phyloP scores from a whole-genome alignment of 768 basidiomycete genomes.

The Psilocybe tampanensis region DNA sequence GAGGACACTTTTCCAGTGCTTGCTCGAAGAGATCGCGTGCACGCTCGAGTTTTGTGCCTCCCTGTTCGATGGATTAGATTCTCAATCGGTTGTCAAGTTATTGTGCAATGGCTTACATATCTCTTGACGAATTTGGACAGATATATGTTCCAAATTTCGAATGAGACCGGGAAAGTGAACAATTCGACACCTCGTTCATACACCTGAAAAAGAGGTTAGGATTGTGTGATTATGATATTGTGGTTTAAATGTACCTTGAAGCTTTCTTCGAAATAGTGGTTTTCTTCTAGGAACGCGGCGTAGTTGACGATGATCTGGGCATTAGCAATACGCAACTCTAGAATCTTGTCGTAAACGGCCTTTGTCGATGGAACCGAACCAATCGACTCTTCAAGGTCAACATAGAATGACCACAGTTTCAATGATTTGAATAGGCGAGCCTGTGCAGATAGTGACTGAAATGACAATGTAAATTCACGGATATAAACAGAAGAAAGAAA shows the following conservation, averaged over 20 bases:
- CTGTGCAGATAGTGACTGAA: conserved; percentile 81
- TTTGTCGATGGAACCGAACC: conserved; percentile 92
- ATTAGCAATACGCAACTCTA: conserved; percentile 96
- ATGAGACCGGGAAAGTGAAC: conserved; percentile 97
- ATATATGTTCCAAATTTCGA: conserved; percentile 99
- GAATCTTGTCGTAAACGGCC: conserved; percentile 92
- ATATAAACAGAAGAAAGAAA: not conserved
- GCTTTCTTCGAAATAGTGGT: conserved; percentile 97
- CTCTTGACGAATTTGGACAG: conserved; percentile 95
- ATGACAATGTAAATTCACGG: not conserved
- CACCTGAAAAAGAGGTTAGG: conserved; percentile 48
- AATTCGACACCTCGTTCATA: conserved; percentile 97
- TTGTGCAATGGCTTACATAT: conserved; percentile 62
- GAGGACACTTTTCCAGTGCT: conserved; percentile 93
- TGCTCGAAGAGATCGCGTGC: conserved; percentile 98
- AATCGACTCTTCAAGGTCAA: conserved; percentile 96
- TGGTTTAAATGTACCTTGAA: conserved; percentile 85
- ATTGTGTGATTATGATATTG: not conserved
- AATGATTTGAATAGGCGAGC: conserved; percentile 94
- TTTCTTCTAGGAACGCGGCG: conserved; percentile 95
- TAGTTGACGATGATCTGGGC: conserved; percentile 98
- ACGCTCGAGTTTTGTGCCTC: conserved; percentile 91
- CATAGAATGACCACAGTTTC: conserved; percentile 99
- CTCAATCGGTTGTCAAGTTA: not conserved
- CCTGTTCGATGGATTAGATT: conserved; percentile 44